These are phyloP conservation scores for Zygosaccharomyces pseudorouxii DNA, from an alignment of 805 yeast species.

Conservation along the genomic window DNA sequence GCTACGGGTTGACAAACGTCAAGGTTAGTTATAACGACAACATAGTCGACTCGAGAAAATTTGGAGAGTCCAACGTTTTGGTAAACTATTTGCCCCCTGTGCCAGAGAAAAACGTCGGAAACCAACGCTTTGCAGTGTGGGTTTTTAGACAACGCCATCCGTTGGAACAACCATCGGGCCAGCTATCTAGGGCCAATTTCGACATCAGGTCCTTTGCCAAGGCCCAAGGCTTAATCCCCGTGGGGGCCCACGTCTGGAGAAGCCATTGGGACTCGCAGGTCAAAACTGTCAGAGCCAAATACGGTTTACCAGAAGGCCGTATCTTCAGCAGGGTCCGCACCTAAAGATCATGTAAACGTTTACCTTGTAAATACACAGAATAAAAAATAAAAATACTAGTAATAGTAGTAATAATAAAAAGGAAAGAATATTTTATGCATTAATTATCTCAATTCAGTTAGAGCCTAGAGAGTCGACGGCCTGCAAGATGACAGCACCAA, in stretches of 20 bases:
- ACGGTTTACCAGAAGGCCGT: constrained; percentile 70
- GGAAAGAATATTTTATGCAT: constrained; percentile 4
- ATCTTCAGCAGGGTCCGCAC: constrained; percentile 66
- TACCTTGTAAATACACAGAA: constrained; percentile 1
- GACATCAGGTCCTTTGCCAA: constrained; percentile 67
- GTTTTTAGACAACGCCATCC: constrained; percentile 65
- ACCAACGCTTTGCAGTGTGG: constrained; percentile 84
- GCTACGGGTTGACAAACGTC: constrained; percentile 73
- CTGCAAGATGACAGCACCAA: constrained; percentile 62
- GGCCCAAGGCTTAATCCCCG: constrained; percentile 54
- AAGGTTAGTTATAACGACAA: constrained; percentile 53
- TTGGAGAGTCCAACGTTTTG: constrained; percentile 40
- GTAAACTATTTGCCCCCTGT: constrained; percentile 71
- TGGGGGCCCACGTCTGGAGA: constrained; percentile 94
- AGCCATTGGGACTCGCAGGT: constrained; percentile 75
- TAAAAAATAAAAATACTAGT: neutral
- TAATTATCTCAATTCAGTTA: constrained; percentile 10
- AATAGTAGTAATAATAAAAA: neutral
- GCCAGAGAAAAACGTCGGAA: constrained; percentile 83
- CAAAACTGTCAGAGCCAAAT: constrained; percentile 58
- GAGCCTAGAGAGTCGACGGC: constrained; percentile 52
- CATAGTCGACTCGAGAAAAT: constrained; percentile 40
- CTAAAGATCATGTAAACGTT: constrained; percentile 12
- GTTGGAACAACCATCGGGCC: constrained; percentile 14
- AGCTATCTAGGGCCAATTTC: constrained; percentile 47